Evolutionary conservation across 257 asterid genomes (phyloP).

Genomic region (Petrea volubilis): DNA sequence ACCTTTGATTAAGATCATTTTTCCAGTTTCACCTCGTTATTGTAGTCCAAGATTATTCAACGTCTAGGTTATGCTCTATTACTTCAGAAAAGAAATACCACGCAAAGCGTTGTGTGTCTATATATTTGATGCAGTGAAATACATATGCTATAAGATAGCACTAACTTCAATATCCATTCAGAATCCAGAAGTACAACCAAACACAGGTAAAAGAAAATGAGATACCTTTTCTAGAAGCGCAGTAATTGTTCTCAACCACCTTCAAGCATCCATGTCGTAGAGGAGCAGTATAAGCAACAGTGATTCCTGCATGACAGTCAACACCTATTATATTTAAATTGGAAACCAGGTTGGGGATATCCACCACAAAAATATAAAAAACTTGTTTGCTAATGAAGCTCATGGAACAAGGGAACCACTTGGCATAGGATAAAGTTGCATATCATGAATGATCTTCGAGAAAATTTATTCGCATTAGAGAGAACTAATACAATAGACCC

Average conservation of each 20-base stretch:
- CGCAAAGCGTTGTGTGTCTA: background rate
- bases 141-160: conserved; percentile 2
- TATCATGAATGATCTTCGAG: background rate
- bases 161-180: conserved; percentile 1
- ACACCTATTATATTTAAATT: background rate
- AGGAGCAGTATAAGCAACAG: conserved; percentile 78
- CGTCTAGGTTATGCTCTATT: conserved; percentile 1
- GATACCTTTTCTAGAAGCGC: conserved; percentile 92
- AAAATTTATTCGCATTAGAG: conserved; percentile 1
- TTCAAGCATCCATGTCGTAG: conserved; percentile 85
- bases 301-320: conserved; percentile 57
- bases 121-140: conserved; percentile 8
- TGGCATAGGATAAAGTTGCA: background rate
- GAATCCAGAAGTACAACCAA: conserved; percentile 5
- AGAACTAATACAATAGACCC: background rate
- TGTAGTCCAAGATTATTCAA: background rate
- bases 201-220: conserved; percentile 10
- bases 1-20: background rate
- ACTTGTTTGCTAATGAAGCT: background rate
- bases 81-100: conserved; percentile 1
- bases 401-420: conserved; percentile 11
- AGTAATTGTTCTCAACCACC: conserved; percentile 86
- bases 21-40: background rate
- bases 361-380: background rate
- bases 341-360: background rate